Evolutionary conservation across 2,329 filamentous ascomycete species (phyloP).

Genomic region (Alternaria alternata): DNA sequence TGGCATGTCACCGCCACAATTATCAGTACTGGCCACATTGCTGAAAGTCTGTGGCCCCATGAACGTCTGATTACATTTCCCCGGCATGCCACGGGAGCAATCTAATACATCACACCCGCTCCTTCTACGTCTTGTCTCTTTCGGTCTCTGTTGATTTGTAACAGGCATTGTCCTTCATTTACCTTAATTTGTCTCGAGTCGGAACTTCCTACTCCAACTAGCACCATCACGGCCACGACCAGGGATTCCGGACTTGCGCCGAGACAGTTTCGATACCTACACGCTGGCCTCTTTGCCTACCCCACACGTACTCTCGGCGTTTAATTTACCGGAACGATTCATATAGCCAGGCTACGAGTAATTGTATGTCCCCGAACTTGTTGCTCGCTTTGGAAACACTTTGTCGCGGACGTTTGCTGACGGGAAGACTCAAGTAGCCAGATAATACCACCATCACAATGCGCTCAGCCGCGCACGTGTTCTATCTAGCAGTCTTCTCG

Average conservation of each 20-base stretch:
- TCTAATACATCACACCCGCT: slow-evolving; percentile 29
- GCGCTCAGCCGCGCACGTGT: slow-evolving; percentile 63
- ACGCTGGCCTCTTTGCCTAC: slow-evolving; percentile 50
- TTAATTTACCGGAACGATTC: slow-evolving; percentile 23
- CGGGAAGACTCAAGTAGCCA: slow-evolving; percentile 31
- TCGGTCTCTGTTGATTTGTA: slow-evolving; percentile 16
- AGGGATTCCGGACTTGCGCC: slow-evolving; percentile 26
- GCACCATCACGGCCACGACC: slow-evolving; percentile 30
- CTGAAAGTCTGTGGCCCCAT: slow-evolving; percentile 40
- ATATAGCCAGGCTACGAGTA: slow-evolving; percentile 30
- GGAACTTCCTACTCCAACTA: slow-evolving; percentile 25
- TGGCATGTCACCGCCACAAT: slow-evolving; percentile 28
- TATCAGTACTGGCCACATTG: slow-evolving; percentile 43
- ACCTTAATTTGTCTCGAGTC: slow-evolving; percentile 22
- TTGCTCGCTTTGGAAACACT: slow-evolving; percentile 22
- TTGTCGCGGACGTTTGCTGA: slow-evolving; percentile 49
- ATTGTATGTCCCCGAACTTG: slow-evolving; percentile 30
- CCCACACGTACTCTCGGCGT: slow-evolving; percentile 35
- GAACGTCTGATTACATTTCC: slow-evolving; percentile 44
- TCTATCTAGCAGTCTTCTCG: slow-evolving; percentile 70
- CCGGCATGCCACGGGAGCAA: slow-evolving; percentile 14
- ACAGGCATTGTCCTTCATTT: slow-evolving; percentile 33
- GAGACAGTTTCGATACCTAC: slow-evolving; percentile 35
- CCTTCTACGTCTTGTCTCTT: slow-evolving; percentile 25
- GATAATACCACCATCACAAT: slow-evolving; percentile 47